phyloP scores from a whole-genome alignment of 768 basidiomycete genomes.

The Chiua virens region DNA sequence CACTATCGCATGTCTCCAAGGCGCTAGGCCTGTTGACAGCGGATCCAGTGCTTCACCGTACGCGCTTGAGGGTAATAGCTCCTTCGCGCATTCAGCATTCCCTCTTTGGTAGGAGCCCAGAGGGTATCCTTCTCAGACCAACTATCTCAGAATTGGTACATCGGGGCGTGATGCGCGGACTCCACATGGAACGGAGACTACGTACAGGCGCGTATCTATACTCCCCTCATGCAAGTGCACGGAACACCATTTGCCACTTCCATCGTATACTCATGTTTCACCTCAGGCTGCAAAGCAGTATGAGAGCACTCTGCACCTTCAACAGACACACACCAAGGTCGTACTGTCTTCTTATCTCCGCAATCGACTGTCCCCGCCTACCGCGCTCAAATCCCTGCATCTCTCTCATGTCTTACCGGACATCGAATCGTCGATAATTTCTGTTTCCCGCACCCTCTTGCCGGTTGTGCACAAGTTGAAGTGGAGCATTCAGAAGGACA shows the following conservation, averaged over 20 bases:
- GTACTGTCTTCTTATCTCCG: slow-evolving; percentile 56
- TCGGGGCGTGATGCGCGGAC: slow-evolving; percentile 66
- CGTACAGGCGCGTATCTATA: slow-evolving; percentile 66
- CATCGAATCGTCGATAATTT: slow-evolving; percentile 55
- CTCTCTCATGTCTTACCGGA: slow-evolving; percentile 59
- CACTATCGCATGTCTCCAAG: slow-evolving; percentile 48
- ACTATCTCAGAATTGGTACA: slow-evolving; percentile 67
- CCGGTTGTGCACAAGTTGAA: slow-evolving; percentile 67
- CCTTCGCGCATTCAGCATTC: slow-evolving; percentile 69
- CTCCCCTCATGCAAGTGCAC: slow-evolving; percentile 49
- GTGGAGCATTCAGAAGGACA: slow-evolving; percentile 68
- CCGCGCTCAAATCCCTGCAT: slow-evolving; percentile 46
- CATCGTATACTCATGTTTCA: slow-evolving; percentile 6
- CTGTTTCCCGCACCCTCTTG: slow-evolving; percentile 59
- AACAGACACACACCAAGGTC: slow-evolving; percentile 52
- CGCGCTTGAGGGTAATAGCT: slow-evolving; percentile 58
- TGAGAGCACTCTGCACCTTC: slow-evolving; percentile 53
- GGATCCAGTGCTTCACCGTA: slow-evolving; percentile 64
- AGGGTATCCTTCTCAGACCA: slow-evolving; percentile 59
- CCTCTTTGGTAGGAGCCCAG: slow-evolving; percentile 57
- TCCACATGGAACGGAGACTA: slow-evolving; percentile 66
- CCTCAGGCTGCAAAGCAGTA: slow-evolving; percentile 66
- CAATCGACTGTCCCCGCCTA: slow-evolving; percentile 40
- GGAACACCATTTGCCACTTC: background rate
- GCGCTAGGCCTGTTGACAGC: slow-evolving; percentile 49